Base-by-base conservation (phyloP, 305 asterid genomes). In the Fraxinus ornus region DNA sequence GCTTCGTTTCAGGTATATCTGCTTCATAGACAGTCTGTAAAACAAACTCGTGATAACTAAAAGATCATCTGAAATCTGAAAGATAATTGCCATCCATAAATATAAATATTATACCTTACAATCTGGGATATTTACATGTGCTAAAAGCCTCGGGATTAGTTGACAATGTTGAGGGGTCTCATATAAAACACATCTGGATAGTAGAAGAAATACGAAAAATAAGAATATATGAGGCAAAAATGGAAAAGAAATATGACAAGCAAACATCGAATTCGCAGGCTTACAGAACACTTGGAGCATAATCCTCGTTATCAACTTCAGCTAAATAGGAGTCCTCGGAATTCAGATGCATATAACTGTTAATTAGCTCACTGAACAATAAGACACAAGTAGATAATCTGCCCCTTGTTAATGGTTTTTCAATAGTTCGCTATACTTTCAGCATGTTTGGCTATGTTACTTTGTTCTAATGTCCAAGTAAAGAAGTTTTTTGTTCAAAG, bases 121-220 rank as follows among this genome's bases (percentile, higher is more conserved):
- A 70, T 82, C 87, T 0, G 83, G 85, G 13, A 75, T 35, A 8
- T 36, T 49, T 24, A 83, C 86, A 22, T 84, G 77, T 84, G 74
- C 83, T 7, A 86, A 81, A 68, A 85, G 90, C 0, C 84, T 81
- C 15, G 91, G 91, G 80, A 86, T 30, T 24, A 77, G 39, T 17
- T 9, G 68, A n/a, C 15, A 70, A 1, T 36, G 79, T 47, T 35
- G 86, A 17, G 68, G 79, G 13, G 52, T 79, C 83, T 86, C 89
- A 17, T 75, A 86, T 82, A 76, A 83, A 81, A 86, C 26, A 35
- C 86, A 83, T 33, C 91, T 88, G 86, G 47, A 72, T 9, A 39
- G 8, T 35, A 13, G 55, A 57, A 28, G 10, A 47, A 75, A 66
- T 8, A 22, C 3, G 33, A 24, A 13, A 33, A 3, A 78, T 17